These are phyloP conservation scores for Fusarium sambucinum DNA, from an alignment of 2,329 filamentous ascomycete genomes.

Conservation along the genomic window DNA sequence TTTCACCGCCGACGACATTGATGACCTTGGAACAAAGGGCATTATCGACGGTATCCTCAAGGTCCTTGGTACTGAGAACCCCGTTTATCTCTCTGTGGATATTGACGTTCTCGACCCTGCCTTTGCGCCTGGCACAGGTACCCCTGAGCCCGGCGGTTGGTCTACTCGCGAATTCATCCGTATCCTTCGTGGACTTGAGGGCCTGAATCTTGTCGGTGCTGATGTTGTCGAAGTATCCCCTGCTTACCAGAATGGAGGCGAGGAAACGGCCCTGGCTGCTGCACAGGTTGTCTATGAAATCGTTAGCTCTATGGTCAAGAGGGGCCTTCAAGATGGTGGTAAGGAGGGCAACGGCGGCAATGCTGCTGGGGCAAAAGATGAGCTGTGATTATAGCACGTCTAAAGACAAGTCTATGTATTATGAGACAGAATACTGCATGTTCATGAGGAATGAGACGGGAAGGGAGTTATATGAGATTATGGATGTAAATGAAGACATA, in stretches of 20 bases:
- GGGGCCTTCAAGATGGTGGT: conserved; percentile 54
- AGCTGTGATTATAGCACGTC: conserved; percentile 49
- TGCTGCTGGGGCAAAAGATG: conserved; percentile 48
- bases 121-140: conserved; percentile 79
- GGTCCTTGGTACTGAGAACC: conserved; percentile 78
- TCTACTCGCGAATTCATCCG: conserved; percentile 88
- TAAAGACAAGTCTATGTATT: background rate
- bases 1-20: conserved; percentile 85
- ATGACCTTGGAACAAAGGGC: conserved; percentile 80
- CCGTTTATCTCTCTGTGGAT: conserved; percentile 83
- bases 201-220: conserved; percentile 85
- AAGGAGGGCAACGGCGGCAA: conserved; percentile 49
- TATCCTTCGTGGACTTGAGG: conserved; percentile 84
- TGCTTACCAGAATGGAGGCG: conserved; percentile 82
- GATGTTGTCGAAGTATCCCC: conserved; percentile 90
- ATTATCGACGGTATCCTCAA: conserved; percentile 78
- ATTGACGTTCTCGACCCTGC: conserved; percentile 87
- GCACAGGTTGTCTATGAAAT: conserved; percentile 89
- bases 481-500: background rate
- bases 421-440: background rate
- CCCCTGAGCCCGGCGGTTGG: conserved; percentile 92
- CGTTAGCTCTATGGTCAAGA: conserved; percentile 80
- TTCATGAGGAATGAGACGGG: conserved; percentile 19
- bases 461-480: background rate
- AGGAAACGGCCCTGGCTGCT: conserved; percentile 84